Percentiles rank a stretch among this genome's conserved stretches.
Conservation (phyloP, 2,329 filamentous ascomycete species). For the Paramyrothecium roridum region DNA sequence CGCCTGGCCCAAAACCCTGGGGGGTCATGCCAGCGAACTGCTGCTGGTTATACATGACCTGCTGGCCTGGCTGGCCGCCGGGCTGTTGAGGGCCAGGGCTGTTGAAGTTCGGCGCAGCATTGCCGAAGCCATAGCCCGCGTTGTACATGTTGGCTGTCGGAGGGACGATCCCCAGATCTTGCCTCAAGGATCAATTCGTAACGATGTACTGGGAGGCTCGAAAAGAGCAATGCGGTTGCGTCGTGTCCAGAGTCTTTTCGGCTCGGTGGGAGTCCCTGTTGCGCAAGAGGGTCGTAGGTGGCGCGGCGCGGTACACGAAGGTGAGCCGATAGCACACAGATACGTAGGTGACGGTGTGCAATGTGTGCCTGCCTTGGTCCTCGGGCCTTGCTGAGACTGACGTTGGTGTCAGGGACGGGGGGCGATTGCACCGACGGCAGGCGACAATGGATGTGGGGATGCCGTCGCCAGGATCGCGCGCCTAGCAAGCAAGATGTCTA, state of each 20-base stretch:
- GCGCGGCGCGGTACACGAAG: neutral
- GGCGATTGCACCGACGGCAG: neutral
- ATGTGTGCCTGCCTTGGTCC: neutral
- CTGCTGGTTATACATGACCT: conserved; percentile 58
- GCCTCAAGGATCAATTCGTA: neutral
- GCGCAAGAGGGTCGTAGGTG: neutral
- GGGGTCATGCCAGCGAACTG: conserved; percentile 52
- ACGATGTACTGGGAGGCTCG: too few relatives aligned
- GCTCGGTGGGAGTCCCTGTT: neutral
- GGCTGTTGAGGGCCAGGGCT: conserved; percentile 34
- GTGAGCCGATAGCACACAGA: neutral
- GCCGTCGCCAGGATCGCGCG: neutral
- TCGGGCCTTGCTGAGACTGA: neutral
- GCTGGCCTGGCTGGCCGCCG: conserved; percentile 36
- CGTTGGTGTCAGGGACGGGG: neutral
- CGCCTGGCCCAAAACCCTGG: conserved; percentile 48
- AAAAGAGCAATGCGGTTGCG: neutral
- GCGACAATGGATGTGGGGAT: neutral
- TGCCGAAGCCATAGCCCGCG: conserved; percentile 52
- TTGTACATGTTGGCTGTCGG: conserved; percentile 45
- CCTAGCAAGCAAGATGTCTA: conserved; percentile 20
- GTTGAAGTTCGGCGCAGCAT: conserved; percentile 50
- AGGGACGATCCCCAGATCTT: neutral
- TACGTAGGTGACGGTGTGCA: neutral
- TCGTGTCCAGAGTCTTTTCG: neutral